Evolutionary conservation across 805 yeast genomes (phyloP).

Genomic region (Grigorovia jiainica): DNA sequence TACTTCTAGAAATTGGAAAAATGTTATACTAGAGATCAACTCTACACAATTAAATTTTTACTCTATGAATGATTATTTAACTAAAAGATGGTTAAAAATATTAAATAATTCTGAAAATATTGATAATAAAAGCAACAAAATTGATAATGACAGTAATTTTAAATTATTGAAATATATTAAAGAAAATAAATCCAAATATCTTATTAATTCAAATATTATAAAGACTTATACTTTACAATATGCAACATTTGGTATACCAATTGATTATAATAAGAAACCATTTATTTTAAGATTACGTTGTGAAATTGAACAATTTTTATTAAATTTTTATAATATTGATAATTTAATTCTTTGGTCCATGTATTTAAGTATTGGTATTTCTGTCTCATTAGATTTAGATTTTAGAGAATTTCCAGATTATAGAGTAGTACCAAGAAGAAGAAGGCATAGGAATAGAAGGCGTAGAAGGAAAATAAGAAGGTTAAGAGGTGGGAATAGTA

Average conservation of each 20-base stretch:
- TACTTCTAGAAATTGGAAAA: conserved; percentile 59
- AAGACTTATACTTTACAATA: conserved; percentile 74
- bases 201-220: conserved; percentile 33
- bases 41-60: conserved; percentile 79
- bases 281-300: conserved; percentile 66
- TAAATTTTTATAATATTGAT: conserved; percentile 53
- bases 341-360: conserved; percentile 74
- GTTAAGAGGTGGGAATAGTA: conserved; percentile 59
- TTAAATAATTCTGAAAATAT: conserved; percentile 23
- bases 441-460: conserved; percentile 54
- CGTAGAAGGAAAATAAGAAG: conserved; percentile 51
- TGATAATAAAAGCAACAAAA: conserved; percentile 10
- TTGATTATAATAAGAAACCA: conserved; percentile 66
- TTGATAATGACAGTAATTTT: conserved; percentile 5
- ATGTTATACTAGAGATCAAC: conserved; percentile 62
- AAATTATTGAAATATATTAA: conserved; percentile 6
- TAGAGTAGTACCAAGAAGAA: conserved; percentile 72
- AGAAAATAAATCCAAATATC: conserved; percentile 15
- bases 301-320: conserved; percentile 73
- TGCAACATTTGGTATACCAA: conserved; percentile 76
- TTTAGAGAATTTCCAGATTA: conserved; percentile 65
- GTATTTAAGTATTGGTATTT: conserved; percentile 64
- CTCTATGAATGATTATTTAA: conserved; percentile 30
- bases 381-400: conserved; percentile 66
- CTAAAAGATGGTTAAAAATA: conserved; percentile 8